A percentile compares a stretch with the other conserved stretches of the same genome.
These are phyloP conservation scores for Thelonectria blattea DNA, from an alignment of 2,329 filamentous ascomycete species.

Conservation along the genomic window DNA sequence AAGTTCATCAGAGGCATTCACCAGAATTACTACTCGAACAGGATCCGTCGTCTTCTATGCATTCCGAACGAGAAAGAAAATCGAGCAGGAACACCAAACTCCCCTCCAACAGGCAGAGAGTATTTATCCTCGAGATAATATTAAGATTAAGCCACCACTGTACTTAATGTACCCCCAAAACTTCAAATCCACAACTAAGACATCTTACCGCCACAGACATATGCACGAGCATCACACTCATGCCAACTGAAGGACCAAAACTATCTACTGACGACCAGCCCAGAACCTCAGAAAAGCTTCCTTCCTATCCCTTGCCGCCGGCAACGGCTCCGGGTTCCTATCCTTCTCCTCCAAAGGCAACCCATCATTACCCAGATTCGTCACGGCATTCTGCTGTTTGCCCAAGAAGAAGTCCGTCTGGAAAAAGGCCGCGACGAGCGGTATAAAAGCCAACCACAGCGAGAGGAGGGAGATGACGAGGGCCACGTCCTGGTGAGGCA, in stretches of 20 bases:
- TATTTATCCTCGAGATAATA: too few relatives aligned
- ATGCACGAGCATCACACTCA: too few relatives aligned
- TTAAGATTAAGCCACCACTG: too few relatives aligned
- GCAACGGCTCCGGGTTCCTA: slow-evolving; percentile 25
- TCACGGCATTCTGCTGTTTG: slow-evolving; percentile 41
- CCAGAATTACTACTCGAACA: neutral
- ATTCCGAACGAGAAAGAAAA: neutral
- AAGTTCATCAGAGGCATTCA: neutral
- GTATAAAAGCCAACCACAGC: slow-evolving; percentile 46
- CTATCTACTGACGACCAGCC: slow-evolving; percentile 23
- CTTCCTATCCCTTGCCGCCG: slow-evolving; percentile 30
- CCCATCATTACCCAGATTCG: slow-evolving; percentile 38
- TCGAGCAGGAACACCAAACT: too few relatives aligned
- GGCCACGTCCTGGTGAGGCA: slow-evolving; percentile 47
- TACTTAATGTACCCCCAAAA: too few relatives aligned
- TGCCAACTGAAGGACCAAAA: too few relatives aligned
- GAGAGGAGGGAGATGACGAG: slow-evolving; percentile 43
- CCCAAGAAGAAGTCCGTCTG: slow-evolving; percentile 47
- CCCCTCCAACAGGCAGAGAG: too few relatives aligned
- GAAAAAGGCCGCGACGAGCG: slow-evolving; percentile 44
- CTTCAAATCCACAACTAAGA: too few relatives aligned
- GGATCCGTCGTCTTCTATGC: neutral
- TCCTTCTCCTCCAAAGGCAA: slow-evolving; percentile 30
- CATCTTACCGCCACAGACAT: too few relatives aligned
- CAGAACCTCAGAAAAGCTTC: slow-evolving; percentile 39